Conservation (phyloP, 1,284 basidiomycete species). For the Schizophyllum commune region DNA sequence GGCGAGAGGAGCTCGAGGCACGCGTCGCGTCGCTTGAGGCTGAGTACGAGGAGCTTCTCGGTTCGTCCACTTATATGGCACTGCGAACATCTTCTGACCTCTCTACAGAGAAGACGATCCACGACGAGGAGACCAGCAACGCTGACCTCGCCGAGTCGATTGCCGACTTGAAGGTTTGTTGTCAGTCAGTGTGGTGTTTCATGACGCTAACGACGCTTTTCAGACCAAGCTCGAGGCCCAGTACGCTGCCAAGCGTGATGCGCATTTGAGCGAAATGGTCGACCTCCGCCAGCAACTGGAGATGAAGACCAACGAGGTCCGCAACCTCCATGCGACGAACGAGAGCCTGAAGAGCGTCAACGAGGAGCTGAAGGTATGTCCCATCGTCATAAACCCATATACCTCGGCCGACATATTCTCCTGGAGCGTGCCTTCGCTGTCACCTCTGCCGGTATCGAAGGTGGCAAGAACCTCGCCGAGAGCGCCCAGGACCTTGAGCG, state of each 20-base stretch:
- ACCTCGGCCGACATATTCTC: conserved; percentile 3
- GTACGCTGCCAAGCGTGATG: conserved; percentile 87
- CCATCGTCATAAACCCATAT: conserved; percentile 7
- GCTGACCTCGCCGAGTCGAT: conserved; percentile 77
- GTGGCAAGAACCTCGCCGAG: conserved; percentile 93
- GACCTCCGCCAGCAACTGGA: conserved; percentile 93
- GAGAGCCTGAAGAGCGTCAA: conserved; percentile 95
- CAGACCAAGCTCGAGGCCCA: conserved; percentile 92
- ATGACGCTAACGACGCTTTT: conserved; percentile 2
- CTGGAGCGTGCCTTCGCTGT: conserved; percentile 89
- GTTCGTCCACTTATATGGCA: conserved; percentile 27
- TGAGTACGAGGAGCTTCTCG: conserved; percentile 94
- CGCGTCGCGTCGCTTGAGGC: conserved; percentile 78
- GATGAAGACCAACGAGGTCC: conserved; percentile 79
- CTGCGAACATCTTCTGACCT: not conserved
- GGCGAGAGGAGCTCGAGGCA: conserved; percentile 84
- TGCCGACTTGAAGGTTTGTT: conserved; percentile 80
- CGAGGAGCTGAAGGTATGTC: conserved; percentile 89
- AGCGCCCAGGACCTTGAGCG: conserved; percentile 96
- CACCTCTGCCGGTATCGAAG: conserved; percentile 93
- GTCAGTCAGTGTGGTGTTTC: not conserved
- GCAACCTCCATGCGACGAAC: conserved; percentile 78
- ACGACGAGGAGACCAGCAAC: conserved; percentile 76
- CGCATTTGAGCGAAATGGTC: conserved; percentile 79
- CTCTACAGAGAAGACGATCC: conserved; percentile 70